A percentile compares a stretch with the other conserved stretches of the same genome.
Conservation (phyloP, 2,329 filamentous ascomycete species). For the Fusarium newnesense region DNA sequence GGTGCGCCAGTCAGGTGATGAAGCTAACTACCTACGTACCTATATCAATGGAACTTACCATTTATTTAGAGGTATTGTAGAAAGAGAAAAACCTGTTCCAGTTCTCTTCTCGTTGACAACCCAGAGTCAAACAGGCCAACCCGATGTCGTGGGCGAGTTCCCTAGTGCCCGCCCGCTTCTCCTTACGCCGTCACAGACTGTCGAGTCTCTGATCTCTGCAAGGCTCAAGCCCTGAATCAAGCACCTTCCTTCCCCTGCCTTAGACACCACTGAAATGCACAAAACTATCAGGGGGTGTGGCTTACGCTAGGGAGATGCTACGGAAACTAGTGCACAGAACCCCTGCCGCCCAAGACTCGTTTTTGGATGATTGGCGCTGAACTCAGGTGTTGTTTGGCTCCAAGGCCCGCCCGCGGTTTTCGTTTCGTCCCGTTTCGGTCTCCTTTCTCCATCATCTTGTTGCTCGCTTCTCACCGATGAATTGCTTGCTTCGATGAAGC, state of each 20-base stretch:
- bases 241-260: neutral
- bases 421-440: constrained; percentile 39
- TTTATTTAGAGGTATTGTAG: neutral
- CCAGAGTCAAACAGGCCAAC: constrained; percentile 14
- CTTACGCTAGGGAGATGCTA: constrained; percentile 32
- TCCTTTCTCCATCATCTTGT: constrained; percentile 28
- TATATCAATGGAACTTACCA: neutral
- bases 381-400: constrained; percentile 27
- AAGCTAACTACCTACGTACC: neutral
- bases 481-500: constrained; percentile 13
- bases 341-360: constrained; percentile 11
- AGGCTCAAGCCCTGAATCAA: neutral
- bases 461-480: constrained; percentile 34
- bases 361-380: constrained; percentile 28
- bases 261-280: neutral
- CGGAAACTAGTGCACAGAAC: constrained; percentile 18
- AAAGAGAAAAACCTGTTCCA: neutral
- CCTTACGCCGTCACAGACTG: constrained; percentile 21
- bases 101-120: neutral
- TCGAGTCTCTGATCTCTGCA: constrained; percentile 1
- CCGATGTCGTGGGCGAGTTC: constrained; percentile 39
- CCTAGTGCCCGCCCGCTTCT: constrained; percentile 42
- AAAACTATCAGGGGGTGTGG: constrained; percentile 7
- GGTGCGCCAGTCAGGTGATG: neutral
- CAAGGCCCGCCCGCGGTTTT: constrained; percentile 32